phyloP scores from a whole-genome alignment of 163 green algal species.

The Chloromonas sp. region DNA sequence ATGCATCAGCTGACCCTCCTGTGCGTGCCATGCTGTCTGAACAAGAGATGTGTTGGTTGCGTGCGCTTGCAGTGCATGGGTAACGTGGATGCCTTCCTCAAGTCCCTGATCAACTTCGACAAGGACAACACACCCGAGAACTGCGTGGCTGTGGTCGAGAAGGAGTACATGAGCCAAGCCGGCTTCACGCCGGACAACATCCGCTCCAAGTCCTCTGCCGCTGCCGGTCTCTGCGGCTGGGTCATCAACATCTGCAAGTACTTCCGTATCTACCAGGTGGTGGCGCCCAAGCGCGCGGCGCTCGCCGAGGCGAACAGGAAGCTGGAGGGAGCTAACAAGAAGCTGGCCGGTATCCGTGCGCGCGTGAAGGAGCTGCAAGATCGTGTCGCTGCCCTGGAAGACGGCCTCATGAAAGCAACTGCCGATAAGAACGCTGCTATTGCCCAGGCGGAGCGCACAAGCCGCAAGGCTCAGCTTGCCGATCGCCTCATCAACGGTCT shows the following conservation, averaged over 20 bases:
- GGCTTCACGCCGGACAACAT: slow-evolving; percentile 85
- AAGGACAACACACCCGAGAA: slow-evolving; percentile 77
- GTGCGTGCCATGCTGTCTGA: too few species aligned
- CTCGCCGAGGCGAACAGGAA: slow-evolving; percentile 83
- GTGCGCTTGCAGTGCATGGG: slow-evolving; percentile 76
- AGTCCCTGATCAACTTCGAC: slow-evolving; percentile 82
- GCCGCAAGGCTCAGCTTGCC: slow-evolving; percentile 76
- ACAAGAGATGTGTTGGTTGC: too few species aligned
- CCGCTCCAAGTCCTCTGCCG: slow-evolving; percentile 78
- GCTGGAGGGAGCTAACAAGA: slow-evolving; percentile 78
- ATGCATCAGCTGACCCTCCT: too few species aligned
- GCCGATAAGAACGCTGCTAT: slow-evolving; percentile 88
- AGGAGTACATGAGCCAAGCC: slow-evolving; percentile 74
- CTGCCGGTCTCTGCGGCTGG: slow-evolving; percentile 86
- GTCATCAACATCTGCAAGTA: slow-evolving; percentile 96
- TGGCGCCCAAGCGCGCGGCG: slow-evolving; percentile 81
- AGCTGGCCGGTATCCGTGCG: slow-evolving; percentile 76
- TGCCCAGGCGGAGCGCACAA: slow-evolving; percentile 79
- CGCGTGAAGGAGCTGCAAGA: slow-evolving; percentile 83
- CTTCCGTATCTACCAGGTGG: slow-evolving; percentile 92
- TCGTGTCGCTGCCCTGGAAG: slow-evolving; percentile 76
- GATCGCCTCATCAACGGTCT: slow-evolving; percentile 89
- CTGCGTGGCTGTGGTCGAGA: slow-evolving; percentile 76
- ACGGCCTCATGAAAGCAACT: slow-evolving; percentile 81
- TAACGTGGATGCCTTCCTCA: slow-evolving; percentile 89